phyloP scores from a whole-genome alignment of 306 rosid genomes.

The Cucurbita pepo region DNA sequence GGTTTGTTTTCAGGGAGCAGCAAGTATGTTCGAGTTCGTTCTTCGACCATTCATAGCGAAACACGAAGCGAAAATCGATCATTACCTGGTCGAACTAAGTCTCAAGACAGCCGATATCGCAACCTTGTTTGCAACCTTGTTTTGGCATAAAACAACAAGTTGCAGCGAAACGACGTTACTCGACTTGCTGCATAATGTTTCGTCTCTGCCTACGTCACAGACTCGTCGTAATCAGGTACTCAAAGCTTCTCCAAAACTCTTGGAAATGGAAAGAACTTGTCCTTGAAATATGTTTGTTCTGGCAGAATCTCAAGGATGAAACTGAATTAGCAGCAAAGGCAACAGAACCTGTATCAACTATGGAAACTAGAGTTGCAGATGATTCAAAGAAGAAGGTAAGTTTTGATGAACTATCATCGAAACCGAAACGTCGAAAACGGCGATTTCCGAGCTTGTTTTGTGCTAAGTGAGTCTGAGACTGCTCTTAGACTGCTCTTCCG shows the following conservation, averaged over 20 bases:
- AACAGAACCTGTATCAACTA: not conserved
- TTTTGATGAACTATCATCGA: not conserved
- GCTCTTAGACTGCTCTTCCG: too few relatives aligned
- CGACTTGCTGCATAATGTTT: slow-evolving; percentile 12
- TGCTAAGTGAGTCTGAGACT: not conserved
- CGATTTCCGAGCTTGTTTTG: not conserved
- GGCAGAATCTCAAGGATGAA: not conserved
- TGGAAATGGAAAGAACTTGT: not conserved
- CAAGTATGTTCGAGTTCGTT: slow-evolving; percentile 5
- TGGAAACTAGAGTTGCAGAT: not conserved
- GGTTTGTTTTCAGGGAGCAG: slow-evolving; percentile 12
- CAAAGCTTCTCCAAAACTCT: not conserved
- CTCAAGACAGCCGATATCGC: slow-evolving; percentile 8
- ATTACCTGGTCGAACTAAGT: slow-evolving; percentile 11
- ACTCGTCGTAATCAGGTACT: not conserved
- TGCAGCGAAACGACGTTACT: slow-evolving; percentile 6
- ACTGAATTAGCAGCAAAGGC: not conserved
- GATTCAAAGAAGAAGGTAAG: not conserved
- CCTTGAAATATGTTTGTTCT: not conserved
- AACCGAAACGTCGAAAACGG: not conserved
- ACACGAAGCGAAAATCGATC: slow-evolving; percentile 24
- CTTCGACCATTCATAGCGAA: slow-evolving; percentile 11
- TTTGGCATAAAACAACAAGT: slow-evolving; percentile 15
- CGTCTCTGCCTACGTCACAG: slow-evolving; percentile 1
- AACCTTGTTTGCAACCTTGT: not conserved